Conservation (phyloP, 768 basidiomycete species). For the Harrya chromipes region DNA sequence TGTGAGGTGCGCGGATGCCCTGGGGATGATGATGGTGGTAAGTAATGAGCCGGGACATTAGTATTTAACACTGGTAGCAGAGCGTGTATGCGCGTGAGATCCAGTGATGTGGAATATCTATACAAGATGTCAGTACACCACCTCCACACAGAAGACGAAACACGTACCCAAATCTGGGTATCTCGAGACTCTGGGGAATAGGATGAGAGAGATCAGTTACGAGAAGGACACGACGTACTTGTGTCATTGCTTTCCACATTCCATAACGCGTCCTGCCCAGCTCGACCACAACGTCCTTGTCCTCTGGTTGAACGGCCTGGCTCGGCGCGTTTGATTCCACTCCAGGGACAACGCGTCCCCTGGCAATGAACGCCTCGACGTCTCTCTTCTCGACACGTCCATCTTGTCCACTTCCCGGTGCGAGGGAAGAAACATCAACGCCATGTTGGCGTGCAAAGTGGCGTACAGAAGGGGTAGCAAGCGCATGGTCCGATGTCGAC, state of each 20-base stretch:
- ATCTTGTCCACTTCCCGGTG: constrained; percentile 67
- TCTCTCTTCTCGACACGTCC: constrained; percentile 77
- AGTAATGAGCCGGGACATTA: constrained; percentile 61
- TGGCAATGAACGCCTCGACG: constrained; percentile 56
- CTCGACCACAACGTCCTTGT: constrained; percentile 59
- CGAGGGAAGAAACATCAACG: constrained; percentile 55
- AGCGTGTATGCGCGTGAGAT: constrained; percentile 66
- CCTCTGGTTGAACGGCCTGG: background rate
- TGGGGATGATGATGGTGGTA: constrained; percentile 39
- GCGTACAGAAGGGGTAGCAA: constrained; percentile 76
- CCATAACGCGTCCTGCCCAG: constrained; percentile 73
- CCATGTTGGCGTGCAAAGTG: constrained; percentile 67
- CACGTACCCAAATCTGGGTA: constrained; percentile 78
- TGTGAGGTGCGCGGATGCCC: constrained; percentile 19
- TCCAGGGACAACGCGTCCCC: constrained; percentile 4
- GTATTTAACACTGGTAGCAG: constrained; percentile 62
- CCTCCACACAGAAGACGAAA: background rate
- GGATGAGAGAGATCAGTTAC: background rate
- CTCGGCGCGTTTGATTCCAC: background rate
- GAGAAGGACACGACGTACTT: constrained; percentile 41
- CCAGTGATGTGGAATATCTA: constrained; percentile 73
- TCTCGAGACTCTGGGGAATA: constrained; percentile 63
- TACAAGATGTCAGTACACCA: background rate
- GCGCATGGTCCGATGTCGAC: constrained; percentile 35
- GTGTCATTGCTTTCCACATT: constrained; percentile 91